Evolutionary conservation across 495 filamentous ascomycete genomes (phyloP).

Genomic region (Eremomyces bilateralis): DNA sequence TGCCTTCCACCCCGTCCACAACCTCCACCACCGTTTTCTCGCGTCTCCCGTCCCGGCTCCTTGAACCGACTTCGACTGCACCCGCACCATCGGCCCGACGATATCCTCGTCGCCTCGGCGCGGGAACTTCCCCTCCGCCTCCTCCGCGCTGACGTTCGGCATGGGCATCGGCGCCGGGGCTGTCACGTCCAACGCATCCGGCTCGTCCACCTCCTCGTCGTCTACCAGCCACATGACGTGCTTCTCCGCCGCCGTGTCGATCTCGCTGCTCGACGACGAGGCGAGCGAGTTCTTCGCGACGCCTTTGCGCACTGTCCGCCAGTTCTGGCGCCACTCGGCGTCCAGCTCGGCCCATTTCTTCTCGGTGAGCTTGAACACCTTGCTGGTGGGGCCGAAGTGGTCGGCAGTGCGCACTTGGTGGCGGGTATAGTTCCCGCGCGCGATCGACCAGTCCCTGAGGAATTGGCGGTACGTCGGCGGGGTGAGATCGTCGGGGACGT

Average conservation of each 20-base stretch:
- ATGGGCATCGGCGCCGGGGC: constrained; percentile 27
- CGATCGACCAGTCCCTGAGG: constrained; percentile 58
- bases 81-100: constrained; percentile 72
- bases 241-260: constrained; percentile 18
- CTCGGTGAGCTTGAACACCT: constrained; percentile 59
- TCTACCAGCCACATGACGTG: no score
- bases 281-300: no score
- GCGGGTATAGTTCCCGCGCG: constrained; percentile 59
- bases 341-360: constrained; percentile 71
- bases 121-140: constrained; percentile 64
- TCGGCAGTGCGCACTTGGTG: constrained; percentile 69
- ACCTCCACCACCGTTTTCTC: no score
- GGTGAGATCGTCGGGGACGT: constrained; percentile 38
- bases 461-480: constrained; percentile 41
- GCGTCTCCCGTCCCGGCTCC: no score
- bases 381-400: constrained; percentile 68
- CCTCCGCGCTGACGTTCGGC: constrained; percentile 36
- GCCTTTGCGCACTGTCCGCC: constrained; percentile 30
- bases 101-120: constrained; percentile 76
- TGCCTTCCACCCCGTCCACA: no score
- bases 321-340: constrained; percentile 39
- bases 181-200: constrained; percentile 12
- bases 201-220: no score
- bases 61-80: no score
- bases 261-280: constrained; percentile 8